Conservation (phyloP, 2,329 filamentous ascomycete genomes). For the Sclerotinia subarctica region DNA sequence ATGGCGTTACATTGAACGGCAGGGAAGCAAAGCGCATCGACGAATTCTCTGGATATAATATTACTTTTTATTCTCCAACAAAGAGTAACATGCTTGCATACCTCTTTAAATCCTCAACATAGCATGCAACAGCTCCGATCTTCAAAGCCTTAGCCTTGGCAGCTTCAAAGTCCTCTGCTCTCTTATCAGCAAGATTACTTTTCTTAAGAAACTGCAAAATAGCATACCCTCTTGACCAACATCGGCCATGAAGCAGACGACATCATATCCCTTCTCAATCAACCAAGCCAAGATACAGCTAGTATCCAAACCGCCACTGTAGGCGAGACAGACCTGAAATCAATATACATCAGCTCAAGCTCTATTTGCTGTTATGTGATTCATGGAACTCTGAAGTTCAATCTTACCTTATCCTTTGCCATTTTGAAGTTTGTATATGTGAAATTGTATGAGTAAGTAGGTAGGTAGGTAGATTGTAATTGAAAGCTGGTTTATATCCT, state of each 20-base stretch:
- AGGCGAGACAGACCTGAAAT: constrained; percentile 43
- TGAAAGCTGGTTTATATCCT: neutral
- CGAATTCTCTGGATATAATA: constrained; percentile 56
- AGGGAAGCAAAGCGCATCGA: constrained; percentile 71
- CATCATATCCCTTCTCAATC: constrained; percentile 50
- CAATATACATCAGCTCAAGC: constrained; percentile 24
- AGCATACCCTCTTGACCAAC: constrained; percentile 60
- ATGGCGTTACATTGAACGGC: constrained; percentile 72
- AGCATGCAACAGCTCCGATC: constrained; percentile 39
- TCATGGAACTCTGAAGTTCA: neutral
- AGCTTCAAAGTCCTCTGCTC: constrained; percentile 64
- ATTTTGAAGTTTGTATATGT: constrained; percentile 23
- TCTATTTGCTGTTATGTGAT: constrained; percentile 10
- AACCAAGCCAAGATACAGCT: constrained; percentile 46
- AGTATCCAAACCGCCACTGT: constrained; percentile 47
- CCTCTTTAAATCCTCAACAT: constrained; percentile 58
- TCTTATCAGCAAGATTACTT: constrained; percentile 11
- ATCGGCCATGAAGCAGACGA: constrained; percentile 57
- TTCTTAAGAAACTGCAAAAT: constrained; percentile 24
- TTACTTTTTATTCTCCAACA: neutral
- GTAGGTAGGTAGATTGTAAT: neutral
- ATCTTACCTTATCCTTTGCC: constrained; percentile 34
- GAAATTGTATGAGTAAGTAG: neutral
- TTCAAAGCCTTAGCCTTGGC: constrained; percentile 67
- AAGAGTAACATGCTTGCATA: neutral